A percentile compares a stretch with the other conserved stretches of the same genome.
phyloP scores from a whole-genome alignment of 495 filamentous ascomycete genomes.

The Mycothermus thermophilus region DNA sequence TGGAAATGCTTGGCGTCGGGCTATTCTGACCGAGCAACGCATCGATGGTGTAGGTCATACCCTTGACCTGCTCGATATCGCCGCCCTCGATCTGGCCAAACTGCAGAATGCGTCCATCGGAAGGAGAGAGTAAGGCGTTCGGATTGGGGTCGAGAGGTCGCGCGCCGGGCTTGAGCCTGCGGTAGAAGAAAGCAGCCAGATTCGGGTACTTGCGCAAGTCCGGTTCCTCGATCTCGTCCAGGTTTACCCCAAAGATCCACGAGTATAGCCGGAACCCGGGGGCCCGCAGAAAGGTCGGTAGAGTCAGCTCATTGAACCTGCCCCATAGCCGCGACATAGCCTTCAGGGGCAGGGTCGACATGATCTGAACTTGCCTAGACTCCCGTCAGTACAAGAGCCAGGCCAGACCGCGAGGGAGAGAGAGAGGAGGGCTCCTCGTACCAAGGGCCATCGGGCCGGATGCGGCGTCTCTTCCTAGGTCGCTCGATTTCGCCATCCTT shows the following conservation, averaged over 20 bases:
- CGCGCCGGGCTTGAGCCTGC: slow-evolving; percentile 74
- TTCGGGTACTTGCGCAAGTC: slow-evolving; percentile 87
- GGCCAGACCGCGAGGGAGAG: background rate
- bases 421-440: slow-evolving; percentile 20
- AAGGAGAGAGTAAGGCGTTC: slow-evolving; percentile 66
- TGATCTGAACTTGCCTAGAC: slow-evolving; percentile 77
- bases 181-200: slow-evolving; percentile 94
- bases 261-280: slow-evolving; percentile 95
- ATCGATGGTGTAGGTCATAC: slow-evolving; percentile 93
- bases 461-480: slow-evolving; percentile 52
- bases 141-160: slow-evolving; percentile 76
- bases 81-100: slow-evolving; percentile 84
- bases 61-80: slow-evolving; percentile 97
- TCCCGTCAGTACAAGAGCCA: background rate
- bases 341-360: slow-evolving; percentile 92
- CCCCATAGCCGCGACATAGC: slow-evolving; percentile 89
- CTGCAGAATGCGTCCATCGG: slow-evolving; percentile 83
- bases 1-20: slow-evolving; percentile 28
- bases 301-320: slow-evolving; percentile 80
- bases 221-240: slow-evolving; percentile 72
- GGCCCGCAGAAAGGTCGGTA: slow-evolving; percentile 79
- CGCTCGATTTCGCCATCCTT: slow-evolving; percentile 35
- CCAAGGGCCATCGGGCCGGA: slow-evolving; percentile 83
- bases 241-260: slow-evolving; percentile 83
- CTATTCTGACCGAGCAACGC: slow-evolving; percentile 64